Conservation (phyloP, 306 rosid species). For the Rosa multiflora region DNA sequence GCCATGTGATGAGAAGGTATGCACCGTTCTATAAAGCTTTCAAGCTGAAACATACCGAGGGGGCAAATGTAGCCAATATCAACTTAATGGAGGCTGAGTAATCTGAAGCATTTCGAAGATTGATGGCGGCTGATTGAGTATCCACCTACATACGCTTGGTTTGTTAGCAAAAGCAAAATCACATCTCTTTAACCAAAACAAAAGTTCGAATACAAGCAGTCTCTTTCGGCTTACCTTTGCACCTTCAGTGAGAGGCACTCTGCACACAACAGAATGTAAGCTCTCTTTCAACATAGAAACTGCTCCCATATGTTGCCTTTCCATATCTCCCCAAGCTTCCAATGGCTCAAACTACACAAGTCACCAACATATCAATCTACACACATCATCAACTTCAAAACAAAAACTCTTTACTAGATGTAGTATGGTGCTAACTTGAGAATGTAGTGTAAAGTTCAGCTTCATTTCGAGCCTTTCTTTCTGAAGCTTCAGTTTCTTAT, state of each 20-base stretch:
- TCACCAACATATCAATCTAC: neutral
- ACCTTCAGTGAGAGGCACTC: slow-evolving; percentile 67
- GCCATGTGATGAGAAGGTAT: neutral
- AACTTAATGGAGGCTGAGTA: slow-evolving; percentile 47
- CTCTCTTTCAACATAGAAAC: slow-evolving; percentile 47
- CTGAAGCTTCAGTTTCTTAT: slow-evolving; percentile 54
- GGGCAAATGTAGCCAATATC: slow-evolving; percentile 36
- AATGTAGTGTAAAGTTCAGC: slow-evolving; percentile 46
- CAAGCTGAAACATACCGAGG: slow-evolving; percentile 36
- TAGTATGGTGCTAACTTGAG: slow-evolving; percentile 53
- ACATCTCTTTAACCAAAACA: neutral
- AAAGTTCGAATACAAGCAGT: neutral
- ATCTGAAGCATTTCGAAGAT: slow-evolving; percentile 48
- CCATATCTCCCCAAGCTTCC: slow-evolving; percentile 66
- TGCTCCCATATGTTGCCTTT: slow-evolving; percentile 58
- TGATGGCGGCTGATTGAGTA: slow-evolving; percentile 31
- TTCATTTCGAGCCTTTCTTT: slow-evolving; percentile 67
- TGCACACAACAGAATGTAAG: slow-evolving; percentile 61
- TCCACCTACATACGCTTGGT: slow-evolving; percentile 39
- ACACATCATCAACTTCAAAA: neutral
- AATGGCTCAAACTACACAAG: slow-evolving; percentile 50
- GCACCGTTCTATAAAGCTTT: neutral
- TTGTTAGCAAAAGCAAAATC: slow-evolving; percentile 1
- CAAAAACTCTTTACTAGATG: neutral
- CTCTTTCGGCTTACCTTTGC: slow-evolving; percentile 46